Base-by-base conservation (phyloP, 805 yeast genomes). In the Helenozyma rhizophorensis region DNA sequence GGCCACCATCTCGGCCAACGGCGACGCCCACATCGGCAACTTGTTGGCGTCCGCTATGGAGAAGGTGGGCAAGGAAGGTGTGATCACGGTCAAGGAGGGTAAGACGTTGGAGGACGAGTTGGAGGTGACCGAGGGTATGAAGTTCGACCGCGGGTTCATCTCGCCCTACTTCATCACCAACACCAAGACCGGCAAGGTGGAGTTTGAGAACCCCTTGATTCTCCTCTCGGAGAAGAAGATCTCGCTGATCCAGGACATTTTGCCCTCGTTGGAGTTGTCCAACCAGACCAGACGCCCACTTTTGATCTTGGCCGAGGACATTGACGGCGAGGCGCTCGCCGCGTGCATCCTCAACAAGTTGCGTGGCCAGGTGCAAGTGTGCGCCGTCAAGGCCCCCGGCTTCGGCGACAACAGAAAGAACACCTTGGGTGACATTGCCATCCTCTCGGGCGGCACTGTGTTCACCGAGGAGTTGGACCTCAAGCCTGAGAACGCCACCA, bases 21-120 rank as follows among this genome's bases (percentile, higher is more conserved):
- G 97, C 45, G 98, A 90, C 60, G 56, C 73, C 19, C 96, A 89
- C 71, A 84, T 90, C 48, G 98, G 98, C 60, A 70, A 75, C 58
- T 71, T 93, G 50, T 74, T 90, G 58, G 96, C 97, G 33, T 76
- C 82, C 34, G 97, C 98, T 46, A 90, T 90, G 94, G 97, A 88
- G 68, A 89, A 89, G 65, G 98, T 90, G 40, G 98, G 98, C 52
- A 88, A 90, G 68, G 97, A 90, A 64, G 98, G 98, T 73, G 97
- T 90, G 44, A 89, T 90, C 62, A 90, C 97, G 49, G 93, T 90
- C 54, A 90, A 83, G 72, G 96, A 87, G 66, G 97, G 97, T 51
- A 89, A 87, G 74, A 93, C 97, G 50, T 72, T 90, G 52, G 96
- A 85, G 62, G 98, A 90, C 61, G 95, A 87, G 64, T 78, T 90